phyloP scores from a whole-genome alignment of 768 basidiomycete genomes.

The Leucosporidium yakuticum region DNA sequence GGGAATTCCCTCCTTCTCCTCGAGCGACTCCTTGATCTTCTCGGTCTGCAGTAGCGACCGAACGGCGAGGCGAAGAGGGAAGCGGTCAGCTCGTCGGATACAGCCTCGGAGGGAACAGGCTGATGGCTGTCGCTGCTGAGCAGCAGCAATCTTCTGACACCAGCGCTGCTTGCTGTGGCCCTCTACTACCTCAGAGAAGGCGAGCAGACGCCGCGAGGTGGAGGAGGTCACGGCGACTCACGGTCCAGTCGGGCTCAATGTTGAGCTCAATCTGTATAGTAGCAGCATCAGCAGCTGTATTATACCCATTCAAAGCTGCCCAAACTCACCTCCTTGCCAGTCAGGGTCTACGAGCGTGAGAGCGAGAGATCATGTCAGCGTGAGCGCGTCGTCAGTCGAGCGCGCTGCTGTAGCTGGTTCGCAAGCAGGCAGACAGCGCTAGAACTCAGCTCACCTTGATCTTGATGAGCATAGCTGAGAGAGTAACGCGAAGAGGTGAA shows the following conservation, averaged over 20 bases:
- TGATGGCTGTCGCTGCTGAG: neutral
- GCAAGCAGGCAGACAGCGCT: slow-evolving; percentile 3
- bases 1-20: slow-evolving; percentile 96
- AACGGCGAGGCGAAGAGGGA: neutral
- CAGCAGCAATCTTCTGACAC: too few relatives aligned
- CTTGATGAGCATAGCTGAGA: slow-evolving; percentile 68
- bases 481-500: neutral
- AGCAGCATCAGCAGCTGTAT: slow-evolving; percentile 4
- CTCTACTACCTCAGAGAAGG: neutral
- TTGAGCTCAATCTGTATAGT: slow-evolving; percentile 76
- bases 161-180: too few relatives aligned
- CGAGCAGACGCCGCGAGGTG: neutral
- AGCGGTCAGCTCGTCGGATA: slow-evolving; percentile 7
- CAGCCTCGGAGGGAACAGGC: neutral
- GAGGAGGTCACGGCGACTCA: slow-evolving; percentile 41
- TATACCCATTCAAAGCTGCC: neutral
- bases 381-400: neutral
- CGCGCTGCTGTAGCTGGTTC: neutral
- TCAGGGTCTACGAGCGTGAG: slow-evolving; percentile 63
- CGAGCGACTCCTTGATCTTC: slow-evolving; percentile 94
- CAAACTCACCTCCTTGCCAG: slow-evolving; percentile 79
- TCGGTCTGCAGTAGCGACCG: slow-evolving; percentile 67
- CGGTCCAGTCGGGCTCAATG: slow-evolving; percentile 84
- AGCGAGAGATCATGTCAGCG: neutral
- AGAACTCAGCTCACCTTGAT: slow-evolving; percentile 60